Conservation (phyloP, 768 basidiomycete species). For the Lactarius quietus region DNA sequence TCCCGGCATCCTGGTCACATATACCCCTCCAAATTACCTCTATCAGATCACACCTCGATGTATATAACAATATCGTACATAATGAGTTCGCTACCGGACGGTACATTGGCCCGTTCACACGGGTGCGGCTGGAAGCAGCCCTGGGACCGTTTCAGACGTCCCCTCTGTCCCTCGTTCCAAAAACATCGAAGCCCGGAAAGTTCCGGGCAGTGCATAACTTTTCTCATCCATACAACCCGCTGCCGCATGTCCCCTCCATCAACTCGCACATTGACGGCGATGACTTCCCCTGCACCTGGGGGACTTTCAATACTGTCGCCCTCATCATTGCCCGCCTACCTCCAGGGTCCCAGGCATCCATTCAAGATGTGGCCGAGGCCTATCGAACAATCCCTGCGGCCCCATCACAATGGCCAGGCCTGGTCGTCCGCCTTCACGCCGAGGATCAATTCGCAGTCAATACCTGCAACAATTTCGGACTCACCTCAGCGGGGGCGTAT, state of each 20-base stretch:
- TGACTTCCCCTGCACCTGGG: neutral
- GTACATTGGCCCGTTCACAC: slow-evolving; percentile 33
- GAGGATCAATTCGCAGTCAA: neutral
- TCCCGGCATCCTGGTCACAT: slow-evolving; percentile 30
- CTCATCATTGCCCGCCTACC: neutral
- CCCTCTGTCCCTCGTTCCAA: slow-evolving; percentile 31
- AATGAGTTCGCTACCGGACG: slow-evolving; percentile 7
- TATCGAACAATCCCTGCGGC: neutral
- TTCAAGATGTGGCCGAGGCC: neutral
- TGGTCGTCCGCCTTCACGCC: neutral
- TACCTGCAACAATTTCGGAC: neutral
- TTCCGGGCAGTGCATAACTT: slow-evolving; percentile 40
- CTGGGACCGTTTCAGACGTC: slow-evolving; percentile 38
- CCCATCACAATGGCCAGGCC: neutral
- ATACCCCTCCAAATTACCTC: slow-evolving; percentile 36
- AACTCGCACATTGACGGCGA: no score
- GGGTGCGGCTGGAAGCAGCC: slow-evolving; percentile 26
- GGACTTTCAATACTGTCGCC: neutral
- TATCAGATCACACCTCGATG: neutral
- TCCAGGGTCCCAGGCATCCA: neutral
- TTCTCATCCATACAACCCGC: slow-evolving; percentile 32
- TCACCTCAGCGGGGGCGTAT: neutral
- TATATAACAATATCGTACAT: slow-evolving; percentile 27
- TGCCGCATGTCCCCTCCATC: no score
- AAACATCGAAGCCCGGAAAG: slow-evolving; percentile 34